A percentile compares a stretch with the other conserved stretches of the same genome.
Conservation (phyloP, 176 grass and related monocot genomes). For the Cenchrus fungigraminus region DNA sequence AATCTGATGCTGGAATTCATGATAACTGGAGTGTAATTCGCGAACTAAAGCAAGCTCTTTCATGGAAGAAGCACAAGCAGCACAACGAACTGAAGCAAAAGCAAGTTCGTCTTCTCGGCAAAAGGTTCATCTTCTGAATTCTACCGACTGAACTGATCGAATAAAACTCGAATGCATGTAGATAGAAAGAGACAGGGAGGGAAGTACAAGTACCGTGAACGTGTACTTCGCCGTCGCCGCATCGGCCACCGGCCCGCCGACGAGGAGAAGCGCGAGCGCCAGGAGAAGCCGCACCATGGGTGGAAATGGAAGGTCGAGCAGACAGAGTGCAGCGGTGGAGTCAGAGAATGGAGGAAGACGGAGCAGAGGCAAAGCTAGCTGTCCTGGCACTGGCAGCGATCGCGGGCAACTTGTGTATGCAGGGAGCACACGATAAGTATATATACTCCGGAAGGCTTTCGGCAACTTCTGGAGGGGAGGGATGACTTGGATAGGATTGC, state of each 20-base stretch:
- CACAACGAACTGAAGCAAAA: not conserved
- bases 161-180: constrained; percentile 14
- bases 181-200: not conserved
- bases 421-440: constrained; percentile 47
- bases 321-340: not conserved
- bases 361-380: constrained; percentile 36
- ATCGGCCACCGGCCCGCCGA: constrained; percentile 34
- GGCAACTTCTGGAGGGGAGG: constrained; percentile 42
- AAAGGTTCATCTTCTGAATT: constrained; percentile 16
- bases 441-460: constrained; percentile 46
- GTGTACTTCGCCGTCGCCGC: constrained; percentile 52
- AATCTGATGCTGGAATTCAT: constrained; percentile 4
- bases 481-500: constrained; percentile 41
- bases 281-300: constrained; percentile 52
- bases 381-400: constrained; percentile 33
- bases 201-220: constrained; percentile 49
- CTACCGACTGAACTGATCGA: constrained; percentile 6
- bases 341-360: too few species aligned
- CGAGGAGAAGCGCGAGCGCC: constrained; percentile 43
- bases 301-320: constrained; percentile 41
- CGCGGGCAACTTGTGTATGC: constrained; percentile 7
- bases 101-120: not conserved
- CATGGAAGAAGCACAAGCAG: not conserved
- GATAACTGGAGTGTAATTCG: not conserved
- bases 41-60: not conserved